Conservation (phyloP, 371 early-diverging fungal species). For the Actinomucor elegans region DNA sequence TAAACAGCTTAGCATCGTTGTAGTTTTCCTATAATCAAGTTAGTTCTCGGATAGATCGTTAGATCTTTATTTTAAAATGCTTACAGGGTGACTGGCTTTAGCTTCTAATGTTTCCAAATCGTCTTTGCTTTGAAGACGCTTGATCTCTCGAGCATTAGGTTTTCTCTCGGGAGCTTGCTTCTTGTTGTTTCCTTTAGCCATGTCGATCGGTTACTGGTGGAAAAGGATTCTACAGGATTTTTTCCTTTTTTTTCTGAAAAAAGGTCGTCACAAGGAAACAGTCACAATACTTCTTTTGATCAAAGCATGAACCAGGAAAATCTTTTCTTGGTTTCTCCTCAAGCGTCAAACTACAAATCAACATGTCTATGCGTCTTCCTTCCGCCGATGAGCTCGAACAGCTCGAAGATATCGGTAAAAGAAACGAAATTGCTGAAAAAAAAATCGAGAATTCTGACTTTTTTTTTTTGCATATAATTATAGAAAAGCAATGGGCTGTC, state of each 20-base stretch:
- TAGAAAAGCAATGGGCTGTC: conserved; percentile 93
- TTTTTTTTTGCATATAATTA: not conserved
- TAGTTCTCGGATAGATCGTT: not conserved
- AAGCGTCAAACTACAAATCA: too few species aligned
- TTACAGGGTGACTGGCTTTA: conserved; percentile 40
- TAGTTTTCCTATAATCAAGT: conserved; percentile 43
- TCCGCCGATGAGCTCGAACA: conserved; percentile 78
- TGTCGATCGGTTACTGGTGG: too few species aligned
- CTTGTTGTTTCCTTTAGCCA: conserved; percentile 6
- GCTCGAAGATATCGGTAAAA: conserved; percentile 78
- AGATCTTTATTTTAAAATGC: not conserved
- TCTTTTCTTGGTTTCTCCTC: too few species aligned
- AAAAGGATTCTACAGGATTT: not conserved
- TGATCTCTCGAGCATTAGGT: not conserved
- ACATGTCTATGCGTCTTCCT: conserved; percentile 63
- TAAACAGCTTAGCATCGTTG: conserved; percentile 39
- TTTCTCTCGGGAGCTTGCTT: not conserved
- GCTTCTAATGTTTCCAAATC: conserved; percentile 32
- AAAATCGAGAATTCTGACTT: not conserved
- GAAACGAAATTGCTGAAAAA: not conserved
- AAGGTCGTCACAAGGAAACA: not conserved
- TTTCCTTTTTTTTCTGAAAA: not conserved
- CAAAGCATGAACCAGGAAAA: not conserved
- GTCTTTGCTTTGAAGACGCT: conserved; percentile 23
- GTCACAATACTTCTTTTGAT: not conserved